These are phyloP conservation scores for Leccinum olivaceopallidum DNA, from an alignment of 768 basidiomycete genomes.

Conservation along the genomic window DNA sequence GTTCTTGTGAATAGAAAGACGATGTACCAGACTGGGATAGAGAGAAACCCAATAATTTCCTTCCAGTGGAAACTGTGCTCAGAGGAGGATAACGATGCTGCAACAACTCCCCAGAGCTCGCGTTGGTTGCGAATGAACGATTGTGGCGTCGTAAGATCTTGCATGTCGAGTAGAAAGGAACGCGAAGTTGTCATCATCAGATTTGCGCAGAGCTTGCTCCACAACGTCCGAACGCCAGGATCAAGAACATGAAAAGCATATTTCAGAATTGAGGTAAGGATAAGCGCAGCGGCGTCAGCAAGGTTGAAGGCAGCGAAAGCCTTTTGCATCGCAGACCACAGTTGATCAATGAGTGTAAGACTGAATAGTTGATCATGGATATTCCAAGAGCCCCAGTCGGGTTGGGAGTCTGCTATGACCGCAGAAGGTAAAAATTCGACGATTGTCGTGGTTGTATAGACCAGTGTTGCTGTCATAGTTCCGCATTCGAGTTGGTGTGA, in stretches of 20 bases:
- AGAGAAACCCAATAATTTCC: constrained; percentile 45
- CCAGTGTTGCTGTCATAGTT: constrained; percentile 36
- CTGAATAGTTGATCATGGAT: constrained; percentile 36
- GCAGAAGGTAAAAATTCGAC: constrained; percentile 34
- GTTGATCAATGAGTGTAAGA: constrained; percentile 41
- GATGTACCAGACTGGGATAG: constrained; percentile 48
- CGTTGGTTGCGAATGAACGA: constrained; percentile 27
- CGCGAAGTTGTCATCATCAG: constrained; percentile 46
- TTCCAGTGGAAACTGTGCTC: constrained; percentile 37
- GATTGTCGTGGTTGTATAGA: constrained; percentile 37
- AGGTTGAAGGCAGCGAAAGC: constrained; percentile 46
- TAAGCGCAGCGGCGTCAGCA: constrained; percentile 42
- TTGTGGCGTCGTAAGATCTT: constrained; percentile 27
- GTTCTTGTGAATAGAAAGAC: background rate
- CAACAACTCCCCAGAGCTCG: constrained; percentile 50
- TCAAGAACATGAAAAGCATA: constrained; percentile 43
- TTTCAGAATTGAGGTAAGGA: constrained; percentile 48
- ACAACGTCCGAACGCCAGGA: constrained; percentile 39
- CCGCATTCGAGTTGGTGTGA: constrained; percentile 43
- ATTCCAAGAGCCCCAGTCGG: constrained; percentile 23
- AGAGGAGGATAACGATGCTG: constrained; percentile 32
- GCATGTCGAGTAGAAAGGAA: constrained; percentile 38
- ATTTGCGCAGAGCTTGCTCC: constrained; percentile 51
- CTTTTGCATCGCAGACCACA: constrained; percentile 55
- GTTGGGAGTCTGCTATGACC: constrained; percentile 5